phyloP scores from a whole-genome alignment of 2,329 filamentous ascomycete genomes.

The Sarocladium kiliense region DNA sequence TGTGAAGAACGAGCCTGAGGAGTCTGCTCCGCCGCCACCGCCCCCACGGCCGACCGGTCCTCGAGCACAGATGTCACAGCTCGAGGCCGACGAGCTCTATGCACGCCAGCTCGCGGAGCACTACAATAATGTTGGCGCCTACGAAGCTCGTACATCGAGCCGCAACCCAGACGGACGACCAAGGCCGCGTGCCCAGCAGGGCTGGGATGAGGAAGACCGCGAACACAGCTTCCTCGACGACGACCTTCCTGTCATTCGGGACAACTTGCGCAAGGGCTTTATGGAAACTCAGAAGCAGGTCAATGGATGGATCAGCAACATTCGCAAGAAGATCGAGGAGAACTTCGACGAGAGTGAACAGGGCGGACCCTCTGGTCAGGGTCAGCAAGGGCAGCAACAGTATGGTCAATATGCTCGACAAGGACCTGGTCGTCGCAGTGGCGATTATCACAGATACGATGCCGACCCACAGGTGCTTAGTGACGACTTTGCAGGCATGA shows the following conservation, averaged over 20 bases:
- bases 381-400: conserved; percentile 15
- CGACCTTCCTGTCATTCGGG: conserved; percentile 85
- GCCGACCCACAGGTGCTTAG: conserved; percentile 85
- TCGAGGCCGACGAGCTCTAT: conserved; percentile 88
- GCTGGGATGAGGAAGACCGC: conserved; percentile 49
- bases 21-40: conserved; percentile 61
- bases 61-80: conserved; percentile 63
- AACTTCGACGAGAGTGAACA: conserved; percentile 70
- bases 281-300: conserved; percentile 88
- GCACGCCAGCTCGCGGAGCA: conserved; percentile 91
- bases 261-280: conserved; percentile 93
- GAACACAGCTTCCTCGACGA: conserved; percentile 95
- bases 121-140: conserved; percentile 62
- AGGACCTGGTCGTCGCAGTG: conserved; percentile 58
- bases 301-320: conserved; percentile 83
- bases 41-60: conserved; percentile 67
- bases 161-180: conserved; percentile 29
- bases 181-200: conserved; percentile 30
- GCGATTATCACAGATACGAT: conserved; percentile 88
- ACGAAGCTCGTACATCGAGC: conserved; percentile 51
- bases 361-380: not conserved
- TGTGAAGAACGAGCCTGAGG: conserved; percentile 44
- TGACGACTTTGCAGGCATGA: conserved; percentile 79
- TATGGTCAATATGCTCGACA: conserved; percentile 14
- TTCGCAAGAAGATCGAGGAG: conserved; percentile 92